These are phyloP conservation scores for Neovahlkampfia damariscottae DNA, from an alignment of 78 protist species.

Conservation along the genomic window DNA sequence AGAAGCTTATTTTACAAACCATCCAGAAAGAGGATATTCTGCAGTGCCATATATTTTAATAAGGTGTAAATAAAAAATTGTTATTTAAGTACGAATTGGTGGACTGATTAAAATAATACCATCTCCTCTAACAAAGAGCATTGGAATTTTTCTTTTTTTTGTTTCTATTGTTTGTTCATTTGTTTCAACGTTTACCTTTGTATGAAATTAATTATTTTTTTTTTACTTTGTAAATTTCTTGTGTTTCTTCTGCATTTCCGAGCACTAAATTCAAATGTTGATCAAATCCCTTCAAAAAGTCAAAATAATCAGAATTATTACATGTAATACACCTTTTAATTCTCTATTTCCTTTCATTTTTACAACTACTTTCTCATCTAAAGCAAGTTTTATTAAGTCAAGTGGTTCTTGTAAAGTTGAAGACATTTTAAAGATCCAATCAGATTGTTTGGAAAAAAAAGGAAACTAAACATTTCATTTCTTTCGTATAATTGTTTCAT, in stretches of 20 bases:
- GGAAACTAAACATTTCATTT: no score
- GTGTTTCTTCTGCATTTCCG: slow-evolving; percentile 93
- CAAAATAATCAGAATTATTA: slow-evolving; percentile 2
- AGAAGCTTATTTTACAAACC: no score
- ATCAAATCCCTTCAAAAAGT: slow-evolving; percentile 75
- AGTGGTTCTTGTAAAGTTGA: slow-evolving; percentile 53
- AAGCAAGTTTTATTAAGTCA: slow-evolving; percentile 68
- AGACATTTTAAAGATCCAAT: no score
- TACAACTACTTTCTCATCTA: slow-evolving; percentile 83
- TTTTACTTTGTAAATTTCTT: no score
- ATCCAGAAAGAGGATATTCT: no score
- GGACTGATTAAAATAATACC: slow-evolving; percentile 85
- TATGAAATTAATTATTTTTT: slow-evolving; percentile 32
- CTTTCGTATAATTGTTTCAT: no score
- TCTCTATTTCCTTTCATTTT: slow-evolving; percentile 90
- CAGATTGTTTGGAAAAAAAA: no score
- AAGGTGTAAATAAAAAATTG: no score
- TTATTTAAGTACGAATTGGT: slow-evolving; percentile 69
- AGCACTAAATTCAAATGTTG: slow-evolving; percentile 92
- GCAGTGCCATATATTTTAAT: no score
- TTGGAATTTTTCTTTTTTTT: slow-evolving; percentile 49
- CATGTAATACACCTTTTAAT: slow-evolving; percentile 85
- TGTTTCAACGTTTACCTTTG: slow-evolving; percentile 12
- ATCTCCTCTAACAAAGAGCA: slow-evolving; percentile 93
- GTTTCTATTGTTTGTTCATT: slow-evolving; percentile 37